phyloP scores from a whole-genome alignment of 1,284 basidiomycete genomes.

The Rhodotorula mucilaginosa region DNA sequence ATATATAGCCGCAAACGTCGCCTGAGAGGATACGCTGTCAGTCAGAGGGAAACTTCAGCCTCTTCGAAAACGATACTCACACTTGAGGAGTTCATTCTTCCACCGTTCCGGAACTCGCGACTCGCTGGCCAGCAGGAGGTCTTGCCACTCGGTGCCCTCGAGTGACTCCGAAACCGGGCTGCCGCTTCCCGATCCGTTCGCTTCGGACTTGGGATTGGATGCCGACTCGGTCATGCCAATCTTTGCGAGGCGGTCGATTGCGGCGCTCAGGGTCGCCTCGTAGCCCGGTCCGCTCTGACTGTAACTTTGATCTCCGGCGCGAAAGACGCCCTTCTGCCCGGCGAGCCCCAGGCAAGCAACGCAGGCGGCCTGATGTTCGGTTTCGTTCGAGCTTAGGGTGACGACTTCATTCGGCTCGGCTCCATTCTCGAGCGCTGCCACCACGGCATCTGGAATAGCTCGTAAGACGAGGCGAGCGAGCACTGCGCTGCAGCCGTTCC shows the following conservation, averaged over 20 bases:
- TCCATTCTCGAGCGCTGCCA: background rate
- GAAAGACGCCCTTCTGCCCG: background rate
- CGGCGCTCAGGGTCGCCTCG: slow-evolving; percentile 9
- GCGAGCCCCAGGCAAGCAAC: background rate
- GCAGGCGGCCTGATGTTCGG: background rate
- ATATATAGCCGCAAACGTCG: slow-evolving; percentile 20
- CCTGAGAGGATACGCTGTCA: background rate
- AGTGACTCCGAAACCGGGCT: no score
- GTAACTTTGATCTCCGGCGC: background rate
- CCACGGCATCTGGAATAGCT: background rate
- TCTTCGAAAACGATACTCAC: background rate
- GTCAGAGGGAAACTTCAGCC: background rate
- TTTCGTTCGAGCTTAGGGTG: background rate
- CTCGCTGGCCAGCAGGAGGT: background rate
- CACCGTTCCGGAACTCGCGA: background rate
- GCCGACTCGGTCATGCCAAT: background rate
- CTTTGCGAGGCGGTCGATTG: slow-evolving; percentile 12
- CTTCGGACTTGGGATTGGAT: no score
- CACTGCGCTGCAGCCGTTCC: no score
- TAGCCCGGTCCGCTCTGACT: background rate
- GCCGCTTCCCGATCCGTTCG: background rate
- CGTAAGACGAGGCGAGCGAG: slow-evolving; percentile 3
- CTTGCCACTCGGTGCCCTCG: background rate
- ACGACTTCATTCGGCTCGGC: background rate
- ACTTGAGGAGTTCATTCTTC: background rate